These are phyloP conservation scores for Lentinus polychrous DNA, from an alignment of 1,284 basidiomycete genomes.

Conservation along the genomic window DNA sequence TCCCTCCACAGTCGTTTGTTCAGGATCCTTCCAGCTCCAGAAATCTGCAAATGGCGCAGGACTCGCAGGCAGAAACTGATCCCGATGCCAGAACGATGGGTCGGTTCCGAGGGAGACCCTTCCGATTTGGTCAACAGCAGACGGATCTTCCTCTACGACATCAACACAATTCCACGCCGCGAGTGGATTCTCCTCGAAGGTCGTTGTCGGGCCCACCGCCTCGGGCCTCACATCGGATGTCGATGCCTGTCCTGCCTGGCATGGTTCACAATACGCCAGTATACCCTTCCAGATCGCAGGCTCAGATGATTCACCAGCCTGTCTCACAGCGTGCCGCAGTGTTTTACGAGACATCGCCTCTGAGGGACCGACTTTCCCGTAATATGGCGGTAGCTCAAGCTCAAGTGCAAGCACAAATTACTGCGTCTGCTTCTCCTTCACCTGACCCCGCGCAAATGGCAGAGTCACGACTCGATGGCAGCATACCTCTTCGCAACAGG, in stretches of 20 bases:
- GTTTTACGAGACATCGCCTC: conserved; percentile 24
- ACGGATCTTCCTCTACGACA: conserved; percentile 4
- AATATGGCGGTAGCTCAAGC: conserved; percentile 11
- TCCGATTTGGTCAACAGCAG: conserved; percentile 14
- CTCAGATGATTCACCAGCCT: conserved; percentile 17
- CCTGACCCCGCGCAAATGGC: background rate
- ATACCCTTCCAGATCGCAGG: background rate
- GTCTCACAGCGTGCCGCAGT: conserved; percentile 17
- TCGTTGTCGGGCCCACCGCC: conserved; percentile 30
- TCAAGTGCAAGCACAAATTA: conserved; percentile 1
- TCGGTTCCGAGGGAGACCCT: conserved; percentile 20
- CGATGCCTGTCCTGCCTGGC: conserved; percentile 20
- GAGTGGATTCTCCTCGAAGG: conserved; percentile 27
- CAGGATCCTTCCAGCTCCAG: conserved; percentile 17
- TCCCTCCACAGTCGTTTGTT: conserved; percentile 10
- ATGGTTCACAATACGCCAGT: conserved; percentile 15
- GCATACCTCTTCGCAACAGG: too few species aligned
- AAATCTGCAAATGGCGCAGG: conserved; percentile 5
- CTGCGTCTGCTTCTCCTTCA: background rate
- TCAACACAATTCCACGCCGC: conserved; percentile 16
- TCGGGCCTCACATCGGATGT: conserved; percentile 16
- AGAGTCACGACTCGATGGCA: too few species aligned
- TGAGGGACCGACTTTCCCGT: conserved; percentile 17
- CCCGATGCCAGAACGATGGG: conserved; percentile 21
- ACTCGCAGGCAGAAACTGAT: conserved; percentile 14